Conservation (phyloP, 805 yeast genomes). For the Nakazawaea holstii region DNA sequence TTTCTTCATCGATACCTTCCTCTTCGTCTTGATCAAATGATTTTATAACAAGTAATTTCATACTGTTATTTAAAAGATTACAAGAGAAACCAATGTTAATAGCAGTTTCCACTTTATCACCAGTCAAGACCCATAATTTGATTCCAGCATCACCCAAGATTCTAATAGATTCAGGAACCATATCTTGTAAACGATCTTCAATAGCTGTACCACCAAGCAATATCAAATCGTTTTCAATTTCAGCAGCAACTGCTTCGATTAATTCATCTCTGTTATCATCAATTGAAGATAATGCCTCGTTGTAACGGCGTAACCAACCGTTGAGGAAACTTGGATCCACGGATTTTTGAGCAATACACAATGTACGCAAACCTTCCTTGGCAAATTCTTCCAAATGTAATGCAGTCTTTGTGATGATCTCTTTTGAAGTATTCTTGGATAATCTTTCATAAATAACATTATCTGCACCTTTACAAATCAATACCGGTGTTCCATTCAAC, state of each 20-base stretch:
- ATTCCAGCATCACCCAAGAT: constrained; percentile 71
- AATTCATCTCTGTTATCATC: constrained; percentile 58
- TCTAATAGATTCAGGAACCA: constrained; percentile 79
- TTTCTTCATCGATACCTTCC: constrained; percentile 15
- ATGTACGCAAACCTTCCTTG: constrained; percentile 76
- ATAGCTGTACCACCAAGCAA: constrained; percentile 82
- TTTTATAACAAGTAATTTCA: constrained; percentile 66
- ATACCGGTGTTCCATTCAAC: constrained; percentile 30
- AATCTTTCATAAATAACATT: constrained; percentile 54
- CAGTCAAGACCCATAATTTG: constrained; percentile 81
- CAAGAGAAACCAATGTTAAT: constrained; percentile 85
- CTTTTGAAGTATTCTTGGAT: constrained; percentile 27
- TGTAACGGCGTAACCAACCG: constrained; percentile 59
- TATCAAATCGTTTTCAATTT: constrained; percentile 59
- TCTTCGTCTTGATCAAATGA: constrained; percentile 39
- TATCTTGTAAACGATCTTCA: constrained; percentile 80
- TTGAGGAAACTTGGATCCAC: constrained; percentile 54
- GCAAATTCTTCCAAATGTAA: constrained; percentile 73
- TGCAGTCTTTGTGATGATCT: constrained; percentile 57
- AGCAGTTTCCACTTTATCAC: constrained; percentile 88
- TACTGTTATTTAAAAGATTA: constrained; percentile 67
- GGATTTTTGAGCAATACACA: constrained; percentile 73
- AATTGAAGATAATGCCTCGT: constrained; percentile 59
- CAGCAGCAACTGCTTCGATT: constrained; percentile 71
- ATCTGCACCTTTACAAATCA: constrained; percentile 74